Base-by-base conservation (phyloP, 352 stramenopile species). In the Thraustochytrium sp. region DNA sequence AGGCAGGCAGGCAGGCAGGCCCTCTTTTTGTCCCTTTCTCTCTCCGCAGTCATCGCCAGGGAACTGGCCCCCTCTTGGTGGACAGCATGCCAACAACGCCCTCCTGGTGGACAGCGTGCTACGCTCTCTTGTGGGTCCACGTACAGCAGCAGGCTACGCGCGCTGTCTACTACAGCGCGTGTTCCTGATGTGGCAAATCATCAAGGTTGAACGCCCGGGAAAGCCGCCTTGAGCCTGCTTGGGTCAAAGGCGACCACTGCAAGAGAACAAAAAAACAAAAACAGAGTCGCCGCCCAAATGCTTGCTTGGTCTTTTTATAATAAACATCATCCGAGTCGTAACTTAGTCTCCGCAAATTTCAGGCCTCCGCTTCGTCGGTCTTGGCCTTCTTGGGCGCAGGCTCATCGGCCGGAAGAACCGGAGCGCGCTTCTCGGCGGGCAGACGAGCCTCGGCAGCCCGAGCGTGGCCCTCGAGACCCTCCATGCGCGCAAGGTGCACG, bases 401-500 rank as follows among this genome's bases (percentile, higher is more conserved):
- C 8, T 9, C 59, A 29, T 72, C 59, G 59, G 13, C 59, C n/a
- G n/a, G n/a, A n/a, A n/a, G n/a, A n/a, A n/a, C 59, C 9, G 21
- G 23, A 4, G 59, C 59, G 59, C 59, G 59, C 59, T 72, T 82
- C n/a, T 82, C 53, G 31, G 23, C 40, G 21, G 84, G 46, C 21
- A 82, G 53, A 37, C 74, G 53, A 13, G 37, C 46, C 51, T 84
- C 75, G 29, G 92, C 92, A 26, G 91, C 91, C 51, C 92, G 86
- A 29, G 92, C 91, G 86, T 96, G 92, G 54, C 92, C 92, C 78
- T 95, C 91, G 11, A 96, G 82, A 9, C 92, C 92, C 86, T 96
- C 92, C 82, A 95, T 87, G 37, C 96, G 90, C 56, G 96, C 96
- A 84, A 99, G 92, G 73, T 93, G 87, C 18, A 97, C 93, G 53